Evolutionary conservation across 176 grass and related monocot species (phyloP).

Genomic region (Dendrocalamus sinicus): DNA sequence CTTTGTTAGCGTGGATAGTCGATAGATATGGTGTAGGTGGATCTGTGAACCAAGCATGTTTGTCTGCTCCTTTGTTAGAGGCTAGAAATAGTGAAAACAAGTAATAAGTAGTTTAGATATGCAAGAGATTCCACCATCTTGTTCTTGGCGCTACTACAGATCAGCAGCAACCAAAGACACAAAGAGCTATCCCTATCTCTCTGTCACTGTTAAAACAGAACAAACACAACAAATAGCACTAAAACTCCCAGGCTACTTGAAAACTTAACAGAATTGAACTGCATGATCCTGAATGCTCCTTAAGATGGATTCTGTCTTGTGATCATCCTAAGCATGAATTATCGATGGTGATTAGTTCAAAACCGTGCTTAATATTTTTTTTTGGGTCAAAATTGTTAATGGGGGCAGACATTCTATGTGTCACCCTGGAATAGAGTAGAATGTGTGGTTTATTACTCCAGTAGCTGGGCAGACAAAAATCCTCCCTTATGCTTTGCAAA

Average conservation of each 20-base stretch:
- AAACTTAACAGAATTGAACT: background rate
- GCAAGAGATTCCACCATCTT: background rate
- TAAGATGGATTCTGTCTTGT: background rate
- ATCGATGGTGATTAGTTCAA: background rate
- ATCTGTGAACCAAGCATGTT: conserved; percentile 2
- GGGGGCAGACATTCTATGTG: background rate
- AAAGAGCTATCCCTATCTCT: background rate
- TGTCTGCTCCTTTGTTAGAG: background rate
- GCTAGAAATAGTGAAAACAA: background rate
- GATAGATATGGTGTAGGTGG: background rate
- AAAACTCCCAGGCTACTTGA: background rate
- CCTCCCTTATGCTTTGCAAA: background rate
- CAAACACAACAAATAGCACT: background rate
- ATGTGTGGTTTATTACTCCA: background rate
- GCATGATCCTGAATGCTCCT: background rate
- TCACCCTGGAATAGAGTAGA: background rate
- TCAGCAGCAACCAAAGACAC: background rate
- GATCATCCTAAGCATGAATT: background rate
- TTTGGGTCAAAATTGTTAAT: background rate
- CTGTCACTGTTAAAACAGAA: background rate
- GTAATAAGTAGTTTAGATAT: background rate
- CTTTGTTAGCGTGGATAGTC: no score
- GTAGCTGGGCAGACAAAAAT: background rate
- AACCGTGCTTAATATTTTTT: background rate
- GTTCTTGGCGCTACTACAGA: background rate